Base-by-base conservation (phyloP, 1,284 basidiomycete species). In the Sparassis latifolia region DNA sequence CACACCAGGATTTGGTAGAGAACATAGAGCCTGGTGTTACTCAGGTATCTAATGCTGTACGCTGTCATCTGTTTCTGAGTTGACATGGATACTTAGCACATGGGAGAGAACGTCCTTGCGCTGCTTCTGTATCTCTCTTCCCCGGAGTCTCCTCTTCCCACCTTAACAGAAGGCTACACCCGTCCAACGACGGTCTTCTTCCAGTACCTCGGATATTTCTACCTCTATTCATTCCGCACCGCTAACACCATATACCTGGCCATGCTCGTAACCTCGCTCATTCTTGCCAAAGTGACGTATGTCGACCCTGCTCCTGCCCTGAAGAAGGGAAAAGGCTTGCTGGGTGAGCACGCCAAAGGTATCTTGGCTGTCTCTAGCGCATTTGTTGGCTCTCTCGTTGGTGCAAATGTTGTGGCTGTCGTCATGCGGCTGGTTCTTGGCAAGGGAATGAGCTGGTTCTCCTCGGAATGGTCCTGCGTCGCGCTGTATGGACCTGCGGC, bases 51-150 rank as follows among this genome's bases (percentile, higher is more conserved):
- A 27, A 37, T 32, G 20, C 10, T 32, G n/a, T 37, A 35, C 12
- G 9, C 5, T 33, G n/a, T 40, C 40, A 42, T 45, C 28, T 33
- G 10, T 5, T 5, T 41, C 27, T 38, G 20, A 42, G 30, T 30
- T 45, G 9, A 41, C n/a, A 10, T 40, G 3, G 43, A 27, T 28
- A 49, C 38, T 33, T 41, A 95, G 76, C 91, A 98, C 71, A 97
- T 98, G 84, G 93, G 82, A 28, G 89, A 92, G 55, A 98, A 97
- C 62, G 79, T 86, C 1, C 79, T 97, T 12, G 90, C 90, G 0
- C 80, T 98, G 32, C 71, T 97, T 33, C 77, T 79, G 39, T 77
- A 92, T 63, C 78, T 99, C n/a, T 84, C 90, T 0, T 83, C 84
- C 0, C 59, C 74, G 0, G 72, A 70, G 2, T 90, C 89, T 0